Conservation (phyloP, 345 rosid species). For the Bretschneidera sinensis region DNA sequence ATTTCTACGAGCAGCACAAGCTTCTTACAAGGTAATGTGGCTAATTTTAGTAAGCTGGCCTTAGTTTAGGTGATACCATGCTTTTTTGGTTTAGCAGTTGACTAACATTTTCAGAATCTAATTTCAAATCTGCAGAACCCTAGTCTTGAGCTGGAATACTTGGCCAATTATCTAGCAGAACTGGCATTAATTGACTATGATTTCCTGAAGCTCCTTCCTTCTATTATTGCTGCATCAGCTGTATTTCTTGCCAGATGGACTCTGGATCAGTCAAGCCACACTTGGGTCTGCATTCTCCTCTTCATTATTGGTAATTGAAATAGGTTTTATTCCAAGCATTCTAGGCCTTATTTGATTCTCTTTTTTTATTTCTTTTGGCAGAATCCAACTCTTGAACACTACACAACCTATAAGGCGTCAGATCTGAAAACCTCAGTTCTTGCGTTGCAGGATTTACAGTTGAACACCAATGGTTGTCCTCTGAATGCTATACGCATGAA, state of each 20-base stretch:
- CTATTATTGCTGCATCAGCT: constrained; percentile 83
- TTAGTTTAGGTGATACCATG: neutral
- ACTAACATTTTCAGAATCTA: constrained; percentile 13
- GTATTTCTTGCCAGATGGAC: constrained; percentile 96
- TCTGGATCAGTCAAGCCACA: constrained; percentile 65
- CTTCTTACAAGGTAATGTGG: constrained; percentile 50
- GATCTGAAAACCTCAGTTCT: constrained; percentile 50
- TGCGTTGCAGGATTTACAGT: constrained; percentile 64
- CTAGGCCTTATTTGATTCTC: constrained; percentile 6
- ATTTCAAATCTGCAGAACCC: constrained; percentile 51
- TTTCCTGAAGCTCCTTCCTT: constrained; percentile 72
- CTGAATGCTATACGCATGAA: constrained; percentile 64
- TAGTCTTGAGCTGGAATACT: constrained; percentile 64
- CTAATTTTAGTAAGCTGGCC: neutral
- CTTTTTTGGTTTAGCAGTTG: constrained; percentile 8
- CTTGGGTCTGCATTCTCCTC: constrained; percentile 64
- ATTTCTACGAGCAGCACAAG: constrained; percentile 83
- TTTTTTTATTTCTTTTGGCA: constrained; percentile 9
- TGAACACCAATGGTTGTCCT: constrained; percentile 58
- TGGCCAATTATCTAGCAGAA: constrained; percentile 79
- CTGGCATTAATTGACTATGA: constrained; percentile 55
- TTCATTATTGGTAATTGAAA: neutral
- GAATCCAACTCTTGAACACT: constrained; percentile 80
- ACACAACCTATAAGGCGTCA: constrained; percentile 58
- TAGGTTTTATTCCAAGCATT: constrained; percentile 7